These are phyloP conservation scores for Hyaloperonospora arabidopsidis DNA, from an alignment of 352 stramenopile species.

Conservation along the genomic window DNA sequence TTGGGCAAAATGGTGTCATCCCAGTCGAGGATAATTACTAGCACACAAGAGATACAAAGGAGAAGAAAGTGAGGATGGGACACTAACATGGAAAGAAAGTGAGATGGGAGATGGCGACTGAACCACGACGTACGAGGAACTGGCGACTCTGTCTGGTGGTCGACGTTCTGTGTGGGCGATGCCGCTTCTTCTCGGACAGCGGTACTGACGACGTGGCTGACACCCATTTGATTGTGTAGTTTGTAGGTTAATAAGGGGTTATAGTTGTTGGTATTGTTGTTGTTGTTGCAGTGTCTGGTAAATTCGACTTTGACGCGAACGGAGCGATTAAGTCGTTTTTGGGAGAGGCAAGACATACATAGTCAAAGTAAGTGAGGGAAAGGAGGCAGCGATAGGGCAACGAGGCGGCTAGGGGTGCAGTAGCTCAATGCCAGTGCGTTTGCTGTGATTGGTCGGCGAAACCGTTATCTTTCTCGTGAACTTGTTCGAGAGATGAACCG, in stretches of 20 bases:
- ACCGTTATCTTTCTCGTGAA: no score
- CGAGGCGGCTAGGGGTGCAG: constrained; percentile 8
- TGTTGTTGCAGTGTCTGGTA: constrained; percentile 13
- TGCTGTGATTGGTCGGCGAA: no score
- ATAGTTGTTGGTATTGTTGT: no score
- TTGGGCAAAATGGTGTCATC: constrained; percentile 77
- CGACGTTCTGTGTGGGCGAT: constrained; percentile 15
- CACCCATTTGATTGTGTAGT: constrained; percentile 15
- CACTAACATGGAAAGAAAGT: constrained; percentile 2
- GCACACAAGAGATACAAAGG: background rate
- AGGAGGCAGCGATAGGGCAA: constrained; percentile 5
- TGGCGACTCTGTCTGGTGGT: constrained; percentile 5
- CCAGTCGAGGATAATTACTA: constrained; percentile 77
- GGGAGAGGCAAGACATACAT: constrained; percentile 6
- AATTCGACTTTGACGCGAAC: constrained; percentile 18
- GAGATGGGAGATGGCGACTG: background rate
- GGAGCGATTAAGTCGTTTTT: background rate
- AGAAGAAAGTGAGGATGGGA: no score
- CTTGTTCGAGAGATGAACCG: no score
- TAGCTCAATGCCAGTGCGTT: background rate
- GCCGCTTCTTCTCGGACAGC: constrained; percentile 15
- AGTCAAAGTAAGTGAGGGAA: constrained; percentile 12
- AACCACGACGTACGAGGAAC: constrained; percentile 19
- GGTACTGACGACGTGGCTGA: constrained; percentile 25
- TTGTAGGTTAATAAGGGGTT: background rate